Conservation (phyloP, 129 eudicot species). For the Apium graveolens region DNA sequence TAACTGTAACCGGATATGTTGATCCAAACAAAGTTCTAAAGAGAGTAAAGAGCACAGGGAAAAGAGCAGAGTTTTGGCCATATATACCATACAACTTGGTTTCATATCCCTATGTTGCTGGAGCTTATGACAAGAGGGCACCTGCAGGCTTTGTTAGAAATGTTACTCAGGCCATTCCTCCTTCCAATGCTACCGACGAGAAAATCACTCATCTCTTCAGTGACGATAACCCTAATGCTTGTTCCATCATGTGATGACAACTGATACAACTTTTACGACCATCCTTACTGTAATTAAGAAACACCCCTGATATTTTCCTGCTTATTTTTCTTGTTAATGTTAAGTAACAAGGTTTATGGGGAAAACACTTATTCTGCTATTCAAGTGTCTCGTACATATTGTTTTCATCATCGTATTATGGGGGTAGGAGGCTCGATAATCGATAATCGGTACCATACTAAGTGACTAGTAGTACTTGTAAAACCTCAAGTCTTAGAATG, state of each 20-base stretch:
- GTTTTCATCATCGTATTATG: no score
- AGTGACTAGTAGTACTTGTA: no score
- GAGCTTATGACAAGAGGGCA: conserved; percentile 82
- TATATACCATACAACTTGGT: conserved; percentile 70
- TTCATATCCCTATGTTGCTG: conserved; percentile 42
- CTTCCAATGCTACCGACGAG: conserved; percentile 54
- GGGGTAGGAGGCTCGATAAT: no score
- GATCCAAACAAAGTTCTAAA: conserved; percentile 73
- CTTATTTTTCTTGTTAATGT: not conserved
- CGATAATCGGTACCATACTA: no score
- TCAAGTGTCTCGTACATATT: no score
- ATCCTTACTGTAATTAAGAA: not conserved
- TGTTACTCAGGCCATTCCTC: conserved; percentile 48
- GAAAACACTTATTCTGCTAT: no score
- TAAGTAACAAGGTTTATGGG: not conserved
- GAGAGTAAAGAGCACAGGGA: conserved; percentile 69
- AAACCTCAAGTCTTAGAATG: no score
- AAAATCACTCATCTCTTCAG: conserved; percentile 50
- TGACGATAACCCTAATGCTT: conserved; percentile 86
- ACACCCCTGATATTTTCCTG: not conserved
- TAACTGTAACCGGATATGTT: conserved; percentile 60
- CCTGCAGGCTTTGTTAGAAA: conserved; percentile 81
- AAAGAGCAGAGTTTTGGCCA: conserved; percentile 94
- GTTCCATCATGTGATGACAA: conserved; percentile 66
- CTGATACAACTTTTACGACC: not conserved